Evolutionary conservation across 257 asterid species (phyloP), one percentile per base, ranked within the genome.

Genomic region (Fraxinus excelsior): DNA sequence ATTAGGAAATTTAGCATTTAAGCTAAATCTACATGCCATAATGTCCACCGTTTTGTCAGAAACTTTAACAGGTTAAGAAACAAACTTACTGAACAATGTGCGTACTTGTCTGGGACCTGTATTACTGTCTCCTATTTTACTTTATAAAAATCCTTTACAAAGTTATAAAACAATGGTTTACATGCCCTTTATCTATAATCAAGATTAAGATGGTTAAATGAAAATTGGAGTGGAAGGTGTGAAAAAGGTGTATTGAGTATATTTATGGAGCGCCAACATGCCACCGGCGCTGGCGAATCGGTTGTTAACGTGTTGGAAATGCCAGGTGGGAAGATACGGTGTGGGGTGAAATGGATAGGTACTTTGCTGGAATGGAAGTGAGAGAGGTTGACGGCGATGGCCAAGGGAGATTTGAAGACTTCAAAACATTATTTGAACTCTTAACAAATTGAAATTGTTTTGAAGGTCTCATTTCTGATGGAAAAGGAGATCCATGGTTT

Each of bases 1-100:
- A 71, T 74, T 35, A 23, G 3, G 32, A 16, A 78, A 21, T 60
- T 69, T 69, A 46, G 23, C 67, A 46, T 44, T 42, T 60, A 78
- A 42, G n/a, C 51, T 72, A 7, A 29, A 34, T 70, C 56, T 21
- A 31, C 19, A 21, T 32, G 67, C 8, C 76, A 4, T 60, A 18
- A 38, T 37, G 23, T 62, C 75, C 19, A 37, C 25, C 19, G 46
- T 51, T 51, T 23, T 5, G 62, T 51, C 62, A 19, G 1, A 51
- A 51, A 51, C 62, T 51, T 6, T 51, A 51, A 51, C 62, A 51
- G 62, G 62, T 51, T 19, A 51, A 19, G 23, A 51, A 51, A 51
- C 9, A 51, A 51, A 51, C 7, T 51, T 2, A 19, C 25, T 51
- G 25, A 19, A 19, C 25, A 51, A 10, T 5, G 25, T 16, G 58